Evolutionary conservation across 441 rosid genomes (phyloP).

Genomic region (Syzygium malaccense): DNA sequence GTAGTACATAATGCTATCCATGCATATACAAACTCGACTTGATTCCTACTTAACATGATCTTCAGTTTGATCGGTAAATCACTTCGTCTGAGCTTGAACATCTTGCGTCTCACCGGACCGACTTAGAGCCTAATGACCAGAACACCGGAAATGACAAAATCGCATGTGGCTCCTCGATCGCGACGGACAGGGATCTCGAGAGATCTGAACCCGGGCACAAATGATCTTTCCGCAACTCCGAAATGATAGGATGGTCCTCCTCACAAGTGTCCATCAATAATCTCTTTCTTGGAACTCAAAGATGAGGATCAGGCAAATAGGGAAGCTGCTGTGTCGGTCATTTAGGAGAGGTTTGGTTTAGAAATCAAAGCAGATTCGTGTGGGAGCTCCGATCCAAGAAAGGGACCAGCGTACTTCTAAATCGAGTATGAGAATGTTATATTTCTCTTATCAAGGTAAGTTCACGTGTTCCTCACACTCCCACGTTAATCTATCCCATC

Average conservation of each 20-base stretch:
- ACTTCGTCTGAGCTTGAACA: neutral
- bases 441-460: neutral
- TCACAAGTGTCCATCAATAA: neutral
- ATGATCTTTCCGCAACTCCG: neutral
- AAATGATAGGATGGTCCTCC: neutral
- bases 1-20: neutral
- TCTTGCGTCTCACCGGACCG: accelerated
- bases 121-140: neutral
- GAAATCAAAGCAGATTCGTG: neutral
- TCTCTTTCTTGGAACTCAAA: neutral
- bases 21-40: neutral
- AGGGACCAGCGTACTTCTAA: neutral
- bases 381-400: neutral
- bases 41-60: neutral
- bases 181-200: neutral
- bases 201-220: neutral
- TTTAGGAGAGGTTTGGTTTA: neutral
- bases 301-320: neutral
- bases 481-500: neutral
- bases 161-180: neutral
- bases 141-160: neutral
- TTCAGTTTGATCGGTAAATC: neutral
- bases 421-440: neutral
- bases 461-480: neutral
- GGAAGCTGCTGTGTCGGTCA: neutral